phyloP scores from a whole-genome alignment of 345 rosid species.

The Acer campestre region DNA sequence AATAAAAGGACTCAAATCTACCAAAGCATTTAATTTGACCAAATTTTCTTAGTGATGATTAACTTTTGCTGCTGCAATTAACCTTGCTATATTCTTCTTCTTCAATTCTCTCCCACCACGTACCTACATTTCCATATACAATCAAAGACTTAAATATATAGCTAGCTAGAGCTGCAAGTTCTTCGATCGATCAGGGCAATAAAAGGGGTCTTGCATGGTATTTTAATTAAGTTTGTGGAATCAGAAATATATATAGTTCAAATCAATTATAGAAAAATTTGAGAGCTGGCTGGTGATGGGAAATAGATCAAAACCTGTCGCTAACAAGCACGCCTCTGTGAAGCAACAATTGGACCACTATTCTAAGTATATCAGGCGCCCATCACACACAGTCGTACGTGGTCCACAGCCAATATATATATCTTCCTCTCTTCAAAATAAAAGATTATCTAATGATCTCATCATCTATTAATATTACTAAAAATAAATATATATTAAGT shows the following conservation, averaged over 20 bases:
- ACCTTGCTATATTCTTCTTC: too few species aligned
- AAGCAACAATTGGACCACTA: constrained; percentile 10
- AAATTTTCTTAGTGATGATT: background rate
- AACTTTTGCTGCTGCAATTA: too few species aligned
- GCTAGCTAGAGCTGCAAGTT: too few species aligned
- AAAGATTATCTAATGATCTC: background rate
- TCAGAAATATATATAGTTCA: too few species aligned
- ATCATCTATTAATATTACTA: background rate
- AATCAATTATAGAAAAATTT: background rate
- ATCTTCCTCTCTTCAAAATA: background rate
- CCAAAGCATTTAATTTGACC: background rate
- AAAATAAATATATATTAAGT: too few species aligned
- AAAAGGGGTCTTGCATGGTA: too few species aligned
- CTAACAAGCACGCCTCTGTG: constrained; percentile 10
- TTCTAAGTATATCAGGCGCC: background rate
- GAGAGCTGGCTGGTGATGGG: constrained; percentile 4
- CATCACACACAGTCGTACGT: background rate
- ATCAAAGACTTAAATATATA: background rate
- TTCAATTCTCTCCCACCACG: too few species aligned
- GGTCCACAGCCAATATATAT: constrained; percentile 1
- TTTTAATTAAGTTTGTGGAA: too few species aligned
- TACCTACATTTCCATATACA: background rate
- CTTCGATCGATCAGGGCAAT: too few species aligned
- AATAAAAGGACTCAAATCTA: too few species aligned
- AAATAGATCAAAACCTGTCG: background rate